phyloP scores from a whole-genome alignment of 2,329 filamentous ascomycete genomes.

The Cladobotryum protrusum region DNA sequence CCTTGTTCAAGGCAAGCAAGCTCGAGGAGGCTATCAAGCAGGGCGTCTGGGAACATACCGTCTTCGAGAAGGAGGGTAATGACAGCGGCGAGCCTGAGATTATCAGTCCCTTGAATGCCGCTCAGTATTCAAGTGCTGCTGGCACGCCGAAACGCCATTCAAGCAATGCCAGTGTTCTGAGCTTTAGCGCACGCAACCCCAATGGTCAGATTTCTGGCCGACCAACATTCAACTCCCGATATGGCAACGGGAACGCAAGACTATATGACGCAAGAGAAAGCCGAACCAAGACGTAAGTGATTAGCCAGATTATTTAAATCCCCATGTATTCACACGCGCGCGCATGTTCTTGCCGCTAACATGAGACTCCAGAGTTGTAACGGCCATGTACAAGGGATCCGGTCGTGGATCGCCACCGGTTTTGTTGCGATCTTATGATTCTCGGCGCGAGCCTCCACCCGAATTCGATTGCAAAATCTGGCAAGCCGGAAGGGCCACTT shows the following conservation, averaged over 20 bases:
- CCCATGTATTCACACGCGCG: no score
- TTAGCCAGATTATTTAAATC: neutral
- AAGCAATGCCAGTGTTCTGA: constrained; percentile 78
- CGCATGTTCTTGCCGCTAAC: no score
- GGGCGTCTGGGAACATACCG: constrained; percentile 78
- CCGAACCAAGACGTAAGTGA: constrained; percentile 78
- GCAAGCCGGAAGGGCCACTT: constrained; percentile 94
- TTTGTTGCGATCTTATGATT: constrained; percentile 89
- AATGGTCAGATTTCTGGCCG: constrained; percentile 46
- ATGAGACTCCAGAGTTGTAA: constrained; percentile 64
- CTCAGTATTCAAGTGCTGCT: constrained; percentile 37
- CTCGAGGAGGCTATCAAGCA: constrained; percentile 90
- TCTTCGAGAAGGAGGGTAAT: constrained; percentile 76
- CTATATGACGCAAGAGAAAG: constrained; percentile 85
- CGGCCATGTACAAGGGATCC: constrained; percentile 83
- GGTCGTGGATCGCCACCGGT: constrained; percentile 60
- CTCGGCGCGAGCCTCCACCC: constrained; percentile 79
- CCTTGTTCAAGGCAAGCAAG: constrained; percentile 93
- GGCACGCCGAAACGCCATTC: constrained; percentile 51
- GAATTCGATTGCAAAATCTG: constrained; percentile 95
- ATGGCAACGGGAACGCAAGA: constrained; percentile 76
- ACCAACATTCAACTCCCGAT: constrained; percentile 49
- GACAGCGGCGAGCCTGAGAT: constrained; percentile 49
- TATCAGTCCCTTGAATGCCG: constrained; percentile 35
- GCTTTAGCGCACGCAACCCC: constrained; percentile 65